Percentiles rank a stretch among this genome's conserved stretches.
These are phyloP conservation scores for Teratosphaeria nubilosa DNA, from an alignment of 2,329 filamentous ascomycete genomes.

Conservation along the genomic window DNA sequence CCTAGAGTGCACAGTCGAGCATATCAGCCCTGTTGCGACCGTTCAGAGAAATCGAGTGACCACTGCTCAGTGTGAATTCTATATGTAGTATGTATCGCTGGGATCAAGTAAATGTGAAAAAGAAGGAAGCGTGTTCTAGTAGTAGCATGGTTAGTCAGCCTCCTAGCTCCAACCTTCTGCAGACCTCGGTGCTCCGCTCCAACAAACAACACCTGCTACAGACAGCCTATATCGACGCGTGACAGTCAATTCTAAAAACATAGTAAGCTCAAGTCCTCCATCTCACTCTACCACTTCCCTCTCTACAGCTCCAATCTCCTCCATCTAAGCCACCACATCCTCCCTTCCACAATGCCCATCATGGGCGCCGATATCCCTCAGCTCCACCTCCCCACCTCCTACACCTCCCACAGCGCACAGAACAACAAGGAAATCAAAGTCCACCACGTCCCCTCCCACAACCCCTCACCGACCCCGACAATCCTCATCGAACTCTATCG, in stretches of 20 bases:
- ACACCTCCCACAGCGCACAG: conserved; percentile 23
- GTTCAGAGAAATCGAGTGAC: too few relatives aligned
- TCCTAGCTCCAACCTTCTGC: not conserved
- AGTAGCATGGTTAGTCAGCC: not conserved
- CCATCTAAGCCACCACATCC: not conserved
- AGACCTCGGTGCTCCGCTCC: not conserved
- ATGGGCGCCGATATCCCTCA: conserved; percentile 1
- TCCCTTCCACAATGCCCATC: not conserved
- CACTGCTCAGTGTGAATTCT: too few relatives aligned
- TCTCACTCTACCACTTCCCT: not conserved
- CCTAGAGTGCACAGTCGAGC: too few relatives aligned
- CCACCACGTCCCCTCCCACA: conserved; percentile 32
- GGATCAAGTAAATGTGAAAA: too few relatives aligned
- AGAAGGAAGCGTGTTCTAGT: too few relatives aligned
- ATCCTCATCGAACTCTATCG: conserved; percentile 56
- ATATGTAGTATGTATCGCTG: too few relatives aligned
- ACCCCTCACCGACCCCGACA: conserved; percentile 49
- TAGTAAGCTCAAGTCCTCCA: not conserved
- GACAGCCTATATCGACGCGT: not conserved
- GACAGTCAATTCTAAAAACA: not conserved
- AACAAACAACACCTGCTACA: not conserved
- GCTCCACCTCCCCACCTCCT: conserved; percentile 25
- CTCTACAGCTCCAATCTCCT: too few relatives aligned
- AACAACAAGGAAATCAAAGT: conserved; percentile 28
- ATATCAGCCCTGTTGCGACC: too few relatives aligned